Percentiles rank a stretch among this genome's conserved stretches.
phyloP scores from a whole-genome alignment of 2,329 filamentous ascomycete genomes.

The Paecilomyces variotii region DNA sequence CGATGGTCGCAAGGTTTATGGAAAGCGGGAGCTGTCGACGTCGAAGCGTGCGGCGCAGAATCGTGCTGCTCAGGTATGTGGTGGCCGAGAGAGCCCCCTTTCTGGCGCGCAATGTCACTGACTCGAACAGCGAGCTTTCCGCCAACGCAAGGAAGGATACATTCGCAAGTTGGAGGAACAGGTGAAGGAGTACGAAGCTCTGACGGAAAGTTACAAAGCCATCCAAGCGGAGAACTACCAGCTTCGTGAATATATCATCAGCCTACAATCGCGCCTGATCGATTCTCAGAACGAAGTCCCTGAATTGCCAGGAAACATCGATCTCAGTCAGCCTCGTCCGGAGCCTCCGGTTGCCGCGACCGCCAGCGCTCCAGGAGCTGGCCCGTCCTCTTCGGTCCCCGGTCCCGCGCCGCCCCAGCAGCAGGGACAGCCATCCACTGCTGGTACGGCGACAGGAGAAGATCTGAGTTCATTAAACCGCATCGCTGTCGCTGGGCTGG shows the following conservation, averaged over 20 bases:
- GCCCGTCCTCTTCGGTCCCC: slow-evolving; percentile 2
- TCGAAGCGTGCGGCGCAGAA: slow-evolving; percentile 97
- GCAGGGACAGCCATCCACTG: slow-evolving; percentile 7
- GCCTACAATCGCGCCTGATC: slow-evolving; percentile 76
- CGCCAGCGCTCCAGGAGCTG: slow-evolving; percentile 7
- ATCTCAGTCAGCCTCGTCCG: slow-evolving; percentile 51
- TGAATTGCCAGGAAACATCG: slow-evolving; percentile 71
- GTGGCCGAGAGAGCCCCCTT: slow-evolving; percentile 2
- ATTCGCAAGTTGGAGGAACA: slow-evolving; percentile 97
- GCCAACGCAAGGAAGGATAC: slow-evolving; percentile 94
- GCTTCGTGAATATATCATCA: slow-evolving; percentile 85
- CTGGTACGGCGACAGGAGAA: slow-evolving; percentile 17
- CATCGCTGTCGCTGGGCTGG: slow-evolving; percentile 35
- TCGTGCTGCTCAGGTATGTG: slow-evolving; percentile 82
- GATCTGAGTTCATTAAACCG: slow-evolving; percentile 36
- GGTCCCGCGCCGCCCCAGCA: slow-evolving; percentile 6
- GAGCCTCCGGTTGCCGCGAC: slow-evolving; percentile 21
- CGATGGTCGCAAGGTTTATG: slow-evolving; percentile 57
- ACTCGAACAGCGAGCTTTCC: slow-evolving; percentile 71
- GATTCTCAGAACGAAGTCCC: slow-evolving; percentile 79
- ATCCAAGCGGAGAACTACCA: slow-evolving; percentile 84
- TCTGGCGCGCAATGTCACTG: background rate
- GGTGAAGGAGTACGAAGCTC: slow-evolving; percentile 67
- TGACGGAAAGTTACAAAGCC: slow-evolving; percentile 71
- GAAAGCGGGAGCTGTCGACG: slow-evolving; percentile 83